Percentiles rank a stretch among this genome's conserved stretches.
phyloP scores from a whole-genome alignment of 73 alveolate genomes.

The Tetrahymena malaccensis region DNA sequence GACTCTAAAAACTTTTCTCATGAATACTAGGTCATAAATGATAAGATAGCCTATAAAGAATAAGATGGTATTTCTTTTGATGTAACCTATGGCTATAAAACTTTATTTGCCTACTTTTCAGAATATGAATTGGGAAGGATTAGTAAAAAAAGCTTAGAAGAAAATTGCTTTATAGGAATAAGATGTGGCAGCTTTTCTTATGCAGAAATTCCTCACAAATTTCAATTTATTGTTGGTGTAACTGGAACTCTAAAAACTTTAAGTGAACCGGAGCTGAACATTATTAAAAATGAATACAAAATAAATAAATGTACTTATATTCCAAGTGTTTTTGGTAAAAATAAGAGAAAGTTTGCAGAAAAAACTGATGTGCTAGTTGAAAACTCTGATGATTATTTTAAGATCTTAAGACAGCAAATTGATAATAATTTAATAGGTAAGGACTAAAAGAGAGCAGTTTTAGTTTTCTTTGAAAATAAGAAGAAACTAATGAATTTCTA shows the following conservation, averaged over 20 bases:
- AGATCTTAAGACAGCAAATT: neutral
- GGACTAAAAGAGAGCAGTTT: neutral
- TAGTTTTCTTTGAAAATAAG: neutral
- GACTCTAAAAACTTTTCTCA: neutral
- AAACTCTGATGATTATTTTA: neutral
- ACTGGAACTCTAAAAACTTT: conserved; percentile 43
- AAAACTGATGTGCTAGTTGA: neutral
- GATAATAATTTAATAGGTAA: neutral
- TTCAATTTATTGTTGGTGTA: conserved; percentile 39
- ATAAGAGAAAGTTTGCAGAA: neutral
- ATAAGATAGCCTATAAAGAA: conserved; percentile 35
- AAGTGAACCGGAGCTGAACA: conserved; percentile 2
- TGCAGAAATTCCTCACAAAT: conserved; percentile 30
- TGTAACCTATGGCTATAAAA: conserved; percentile 36
- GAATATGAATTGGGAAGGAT: conserved; percentile 5
- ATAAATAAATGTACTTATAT: conserved; percentile 13
- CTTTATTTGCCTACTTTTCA: conserved; percentile 41
- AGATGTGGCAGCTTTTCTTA: conserved; percentile 41
- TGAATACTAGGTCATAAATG: conserved; percentile 1
- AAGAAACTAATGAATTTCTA: neutral
- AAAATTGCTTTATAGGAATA: conserved; percentile 1
- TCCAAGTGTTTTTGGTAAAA: conserved; percentile 48
- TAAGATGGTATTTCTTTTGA: conserved; percentile 33
- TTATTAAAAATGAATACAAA: conserved; percentile 9
- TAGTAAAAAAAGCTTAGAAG: neutral